Base-by-base conservation (phyloP, 2,329 filamentous ascomycete genomes). In the Kalmusia sp. region DNA sequence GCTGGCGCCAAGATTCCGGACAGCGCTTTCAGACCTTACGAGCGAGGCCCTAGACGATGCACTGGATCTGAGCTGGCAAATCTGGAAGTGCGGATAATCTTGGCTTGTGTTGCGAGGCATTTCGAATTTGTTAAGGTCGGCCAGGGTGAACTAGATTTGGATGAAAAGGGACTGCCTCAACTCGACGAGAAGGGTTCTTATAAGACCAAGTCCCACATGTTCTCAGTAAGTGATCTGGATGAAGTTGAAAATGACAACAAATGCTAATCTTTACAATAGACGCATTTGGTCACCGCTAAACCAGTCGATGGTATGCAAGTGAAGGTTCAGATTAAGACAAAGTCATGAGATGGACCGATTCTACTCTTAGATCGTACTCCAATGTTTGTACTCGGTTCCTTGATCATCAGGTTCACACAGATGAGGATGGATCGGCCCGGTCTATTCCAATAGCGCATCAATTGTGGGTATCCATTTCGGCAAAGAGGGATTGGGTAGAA, bases 51-150 rank as follows among this genome's bases (percentile, higher is more conserved):
- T 1, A 65, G 83, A 7, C 80, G 80, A 45, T 87, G 83, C 60
- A 80, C 84, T 19, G 82, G 82, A 0, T 80, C 83, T 64, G 82
- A 83, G 62, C 72, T 84, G 30, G 82, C 78, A 3, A 76, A 79
- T 61, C 63, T 82, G 8, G 82, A 85, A 68, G 63, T 79, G 2
- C 79, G 79, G 55, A 74, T 82, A 52, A 76, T 84, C 21, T 67
- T 86, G 19, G 82, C 79, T 4, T 68, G 64, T 51, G 60, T 68
- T 12, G 60, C 69, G 40, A 58, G 70, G 31, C 56, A 64, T 14
- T 74, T 68, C 49, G 66, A 71, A 25, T 73, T 74, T 44, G 54
- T 65, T 19, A 75, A 74, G 58, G 63, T 74, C 1, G 71, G 73
- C 0, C 54, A 63, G 12, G 72, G 71, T 6, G 69, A 67, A 47